These are phyloP conservation scores for Podaxis sp. DNA, from an alignment of 768 basidiomycete genomes.

Conservation along the genomic window DNA sequence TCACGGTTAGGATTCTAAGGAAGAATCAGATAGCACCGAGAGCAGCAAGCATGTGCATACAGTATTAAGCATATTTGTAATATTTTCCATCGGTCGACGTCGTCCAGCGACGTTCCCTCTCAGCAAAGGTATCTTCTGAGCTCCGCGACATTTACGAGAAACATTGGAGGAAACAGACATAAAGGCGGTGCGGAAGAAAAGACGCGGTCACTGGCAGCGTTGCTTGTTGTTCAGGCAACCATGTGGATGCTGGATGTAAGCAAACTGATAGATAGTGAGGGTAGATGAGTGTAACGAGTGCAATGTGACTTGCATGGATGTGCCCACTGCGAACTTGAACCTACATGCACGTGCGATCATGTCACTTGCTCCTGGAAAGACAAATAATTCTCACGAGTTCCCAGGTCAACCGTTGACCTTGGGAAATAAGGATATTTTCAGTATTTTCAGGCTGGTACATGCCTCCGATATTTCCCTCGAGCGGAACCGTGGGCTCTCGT, in stretches of 20 bases:
- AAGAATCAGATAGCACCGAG: background rate
- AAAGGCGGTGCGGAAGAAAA: background rate
- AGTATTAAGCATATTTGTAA: background rate
- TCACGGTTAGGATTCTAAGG: background rate
- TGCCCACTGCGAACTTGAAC: background rate
- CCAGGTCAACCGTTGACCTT: background rate
- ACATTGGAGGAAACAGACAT: background rate
- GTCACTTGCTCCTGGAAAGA: background rate
- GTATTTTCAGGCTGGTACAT: background rate
- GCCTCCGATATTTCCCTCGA: conserved; percentile 7
- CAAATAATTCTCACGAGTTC: background rate
- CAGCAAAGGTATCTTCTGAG: background rate
- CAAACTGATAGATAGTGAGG: background rate
- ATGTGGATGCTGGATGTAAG: background rate
- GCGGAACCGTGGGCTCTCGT: background rate
- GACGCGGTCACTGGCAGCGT: background rate
- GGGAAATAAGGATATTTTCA: background rate
- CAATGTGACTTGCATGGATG: background rate
- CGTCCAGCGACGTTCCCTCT: background rate
- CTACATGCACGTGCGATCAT: background rate
- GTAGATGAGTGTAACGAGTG: background rate
- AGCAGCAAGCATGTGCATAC: background rate
- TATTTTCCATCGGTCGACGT: background rate
- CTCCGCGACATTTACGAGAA: background rate
- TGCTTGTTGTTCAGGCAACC: background rate